phyloP scores from a whole-genome alignment of 2,329 filamentous ascomycete genomes.

The Proliferodiscus dingleyae region DNA sequence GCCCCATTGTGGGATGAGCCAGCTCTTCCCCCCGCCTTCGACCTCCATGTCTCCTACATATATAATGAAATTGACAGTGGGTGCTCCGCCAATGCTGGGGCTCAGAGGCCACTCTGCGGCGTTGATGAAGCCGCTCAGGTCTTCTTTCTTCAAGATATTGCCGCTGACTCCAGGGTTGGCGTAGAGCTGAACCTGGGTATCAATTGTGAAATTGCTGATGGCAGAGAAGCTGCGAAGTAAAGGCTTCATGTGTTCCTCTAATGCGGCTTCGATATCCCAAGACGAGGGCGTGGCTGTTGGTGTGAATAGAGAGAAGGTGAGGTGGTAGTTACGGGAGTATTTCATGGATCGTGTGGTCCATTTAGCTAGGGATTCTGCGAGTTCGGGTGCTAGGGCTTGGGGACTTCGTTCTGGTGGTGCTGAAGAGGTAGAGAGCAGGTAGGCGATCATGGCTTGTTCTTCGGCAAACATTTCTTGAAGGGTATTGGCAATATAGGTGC shows the following conservation, averaged over 20 bases:
- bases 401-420: conserved; percentile 45
- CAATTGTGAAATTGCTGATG: conserved; percentile 93
- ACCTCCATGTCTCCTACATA: conserved; percentile 65
- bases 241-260: conserved; percentile 76
- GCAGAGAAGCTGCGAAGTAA: conserved; percentile 72
- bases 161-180: conserved; percentile 61
- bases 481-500: conserved; percentile 72
- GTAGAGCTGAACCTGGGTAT: conserved; percentile 94
- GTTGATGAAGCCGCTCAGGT: conserved; percentile 92
- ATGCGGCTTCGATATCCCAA: conserved; percentile 84
- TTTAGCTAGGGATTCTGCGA: conserved; percentile 54
- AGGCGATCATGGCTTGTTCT: conserved; percentile 80
- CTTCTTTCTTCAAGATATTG: conserved; percentile 70
- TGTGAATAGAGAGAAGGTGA: conserved; percentile 94
- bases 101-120: conserved; percentile 96
- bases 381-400: conserved; percentile 44
- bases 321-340: conserved; percentile 88
- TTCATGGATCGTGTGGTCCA: conserved; percentile 82
- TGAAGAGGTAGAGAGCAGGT: conserved; percentile 60
- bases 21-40: conserved; percentile 54
- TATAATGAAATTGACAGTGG: conserved; percentile 92
- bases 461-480: conserved; percentile 76
- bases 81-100: conserved; percentile 86
- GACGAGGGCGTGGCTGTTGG: conserved; percentile 71
- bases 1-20: conserved; percentile 97